Conservation (phyloP, 768 basidiomycete genomes). For the Collybiopsis confluens region DNA sequence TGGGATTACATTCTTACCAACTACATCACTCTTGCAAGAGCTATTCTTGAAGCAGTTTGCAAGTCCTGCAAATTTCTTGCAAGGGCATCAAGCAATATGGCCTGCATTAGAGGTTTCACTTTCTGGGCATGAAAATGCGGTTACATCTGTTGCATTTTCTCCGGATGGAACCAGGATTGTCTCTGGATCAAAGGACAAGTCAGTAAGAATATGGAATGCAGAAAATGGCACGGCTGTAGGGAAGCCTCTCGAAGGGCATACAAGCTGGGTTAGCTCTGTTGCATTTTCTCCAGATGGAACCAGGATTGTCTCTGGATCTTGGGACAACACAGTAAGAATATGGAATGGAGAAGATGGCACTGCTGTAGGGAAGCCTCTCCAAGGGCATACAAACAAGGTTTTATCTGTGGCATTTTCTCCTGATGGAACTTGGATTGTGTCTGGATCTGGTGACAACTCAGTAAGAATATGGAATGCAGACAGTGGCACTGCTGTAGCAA, state of each 20-base stretch:
- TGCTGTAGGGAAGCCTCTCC: neutral
- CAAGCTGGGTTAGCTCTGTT: neutral
- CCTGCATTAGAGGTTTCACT: neutral
- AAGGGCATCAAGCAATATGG: neutral
- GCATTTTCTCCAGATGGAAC: neutral
- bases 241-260: neutral
- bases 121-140: slow-evolving; percentile 1
- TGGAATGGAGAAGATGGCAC: neutral
- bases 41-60: neutral
- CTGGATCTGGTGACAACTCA: no score
- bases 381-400: slow-evolving; percentile 5
- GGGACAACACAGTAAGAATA: neutral
- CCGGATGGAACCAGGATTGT: neutral
- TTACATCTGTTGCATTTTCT: neutral
- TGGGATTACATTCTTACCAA: slow-evolving; percentile 18
- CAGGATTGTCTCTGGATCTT: neutral
- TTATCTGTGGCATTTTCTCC: slow-evolving; percentile 43
- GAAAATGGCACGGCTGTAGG: neutral
- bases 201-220: neutral
- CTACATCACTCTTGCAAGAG: slow-evolving; percentile 10
- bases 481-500: no score
- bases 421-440: slow-evolving; percentile 31
- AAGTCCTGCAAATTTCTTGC: neutral
- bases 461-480: no score
- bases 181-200: neutral